phyloP scores from a whole-genome alignment of 2,329 filamentous ascomycete genomes.

The Clarireedia homoeocarpa region DNA sequence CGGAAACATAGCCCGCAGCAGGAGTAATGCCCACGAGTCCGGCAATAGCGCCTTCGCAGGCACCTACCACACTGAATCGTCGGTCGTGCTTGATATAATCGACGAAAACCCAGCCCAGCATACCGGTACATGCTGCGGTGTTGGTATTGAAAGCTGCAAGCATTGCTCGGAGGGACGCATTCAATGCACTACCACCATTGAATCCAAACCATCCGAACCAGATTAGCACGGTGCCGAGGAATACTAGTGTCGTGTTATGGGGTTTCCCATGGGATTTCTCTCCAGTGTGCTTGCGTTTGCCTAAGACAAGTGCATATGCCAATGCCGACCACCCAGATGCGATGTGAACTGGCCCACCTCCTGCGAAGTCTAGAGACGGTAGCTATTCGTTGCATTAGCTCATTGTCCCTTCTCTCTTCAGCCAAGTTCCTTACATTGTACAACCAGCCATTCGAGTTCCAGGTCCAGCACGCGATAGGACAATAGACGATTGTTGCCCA shows the following conservation, averaged over 20 bases:
- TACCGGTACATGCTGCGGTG: conserved; percentile 46
- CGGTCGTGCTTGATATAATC: conserved; percentile 40
- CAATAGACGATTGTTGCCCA: conserved; percentile 61
- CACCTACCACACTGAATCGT: conserved; percentile 44
- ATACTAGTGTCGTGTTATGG: conserved; percentile 56
- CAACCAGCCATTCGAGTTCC: conserved; percentile 60
- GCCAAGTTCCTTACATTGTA: conserved; percentile 33
- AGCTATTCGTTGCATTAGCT: conserved; percentile 27
- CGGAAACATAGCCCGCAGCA: conserved; percentile 46
- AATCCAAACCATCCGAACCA: conserved; percentile 56
- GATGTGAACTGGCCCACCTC: conserved; percentile 53
- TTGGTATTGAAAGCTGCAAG: conserved; percentile 53
- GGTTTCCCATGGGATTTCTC: conserved; percentile 45
- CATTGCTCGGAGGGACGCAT: conserved; percentile 43
- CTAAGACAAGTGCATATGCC: conserved; percentile 55
- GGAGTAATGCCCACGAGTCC: conserved; percentile 52
- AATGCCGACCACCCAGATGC: conserved; percentile 54
- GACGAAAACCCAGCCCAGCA: conserved; percentile 44
- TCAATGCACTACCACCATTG: conserved; percentile 44
- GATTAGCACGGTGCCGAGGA: conserved; percentile 55
- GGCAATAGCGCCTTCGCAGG: conserved; percentile 46
- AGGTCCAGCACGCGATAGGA: conserved; percentile 57
- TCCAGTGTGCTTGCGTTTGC: conserved; percentile 44
- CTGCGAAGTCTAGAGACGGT: conserved; percentile 31
- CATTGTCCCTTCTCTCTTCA: not conserved